Evolutionary conservation across 2,329 filamentous ascomycete genomes (phyloP).

Genomic region (Exophiala sp.): DNA sequence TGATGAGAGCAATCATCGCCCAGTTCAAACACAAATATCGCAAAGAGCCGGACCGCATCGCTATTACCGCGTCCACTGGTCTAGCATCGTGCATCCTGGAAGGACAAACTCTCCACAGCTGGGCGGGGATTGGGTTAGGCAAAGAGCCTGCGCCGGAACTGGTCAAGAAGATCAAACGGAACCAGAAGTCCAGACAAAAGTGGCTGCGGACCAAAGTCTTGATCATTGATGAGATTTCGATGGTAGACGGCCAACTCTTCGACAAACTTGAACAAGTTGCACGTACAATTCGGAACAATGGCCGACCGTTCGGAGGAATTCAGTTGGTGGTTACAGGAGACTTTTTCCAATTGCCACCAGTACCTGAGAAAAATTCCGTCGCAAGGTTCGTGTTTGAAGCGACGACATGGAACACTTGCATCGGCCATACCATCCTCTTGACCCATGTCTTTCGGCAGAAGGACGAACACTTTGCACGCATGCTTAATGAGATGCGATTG

Average conservation of each 20-base stretch:
- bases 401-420: constrained; percentile 81
- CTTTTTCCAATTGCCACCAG: constrained; percentile 94
- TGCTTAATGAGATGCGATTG: constrained; percentile 97
- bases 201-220: constrained; percentile 86
- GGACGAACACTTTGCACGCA: constrained; percentile 79
- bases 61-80: constrained; percentile 91
- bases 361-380: constrained; percentile 68
- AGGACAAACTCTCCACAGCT: constrained; percentile 91
- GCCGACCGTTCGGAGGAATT: constrained; percentile 88
- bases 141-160: constrained; percentile 77
- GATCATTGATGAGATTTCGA: constrained; percentile 91
- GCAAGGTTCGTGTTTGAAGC: constrained; percentile 92
- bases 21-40: constrained; percentile 70
- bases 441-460: constrained; percentile 96
- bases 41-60: constrained; percentile 74
- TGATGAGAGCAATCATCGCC: constrained; percentile 85
- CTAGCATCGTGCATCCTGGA: constrained; percentile 95
- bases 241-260: constrained; percentile 96
- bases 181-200: constrained; percentile 77
- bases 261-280: constrained; percentile 92
- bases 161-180: constrained; percentile 84
- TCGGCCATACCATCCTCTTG: constrained; percentile 90
- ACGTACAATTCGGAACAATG: constrained; percentile 79
- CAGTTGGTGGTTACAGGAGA: constrained; percentile 94
- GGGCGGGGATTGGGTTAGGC: constrained; percentile 87